Evolutionary conservation across 257 asterid species (phyloP).

Genomic region (Anisodus tanguticus): DNA sequence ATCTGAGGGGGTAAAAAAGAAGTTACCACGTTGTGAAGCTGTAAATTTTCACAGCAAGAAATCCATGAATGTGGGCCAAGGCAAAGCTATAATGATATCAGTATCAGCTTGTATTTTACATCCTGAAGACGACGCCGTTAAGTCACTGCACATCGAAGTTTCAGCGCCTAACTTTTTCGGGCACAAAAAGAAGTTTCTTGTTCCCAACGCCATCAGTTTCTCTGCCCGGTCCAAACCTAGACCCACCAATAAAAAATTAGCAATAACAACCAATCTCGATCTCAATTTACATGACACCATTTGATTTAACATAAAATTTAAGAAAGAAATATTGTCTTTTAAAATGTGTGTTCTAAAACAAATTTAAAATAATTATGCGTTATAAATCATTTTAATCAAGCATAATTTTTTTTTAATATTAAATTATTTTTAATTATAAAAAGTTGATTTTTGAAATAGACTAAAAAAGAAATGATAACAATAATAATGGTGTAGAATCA

Average conservation of each 20-base stretch:
- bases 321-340: too few relatives aligned
- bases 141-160: constrained; percentile 27
- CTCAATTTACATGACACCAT: too few relatives aligned
- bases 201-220: constrained; percentile 65
- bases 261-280: too few relatives aligned
- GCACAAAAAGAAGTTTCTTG: constrained; percentile 81
- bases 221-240: constrained; percentile 71
- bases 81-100: constrained; percentile 35
- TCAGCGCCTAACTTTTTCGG: constrained; percentile 37
- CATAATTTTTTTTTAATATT: too few relatives aligned
- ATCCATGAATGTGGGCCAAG: constrained; percentile 70
- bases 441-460: too few relatives aligned
- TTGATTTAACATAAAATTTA: too few relatives aligned
- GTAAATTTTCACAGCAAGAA: constrained; percentile 49
- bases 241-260: neutral
- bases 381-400: too few relatives aligned
- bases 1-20: neutral
- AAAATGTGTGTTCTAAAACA: too few relatives aligned
- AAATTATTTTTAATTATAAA: too few relatives aligned
- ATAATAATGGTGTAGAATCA: neutral
- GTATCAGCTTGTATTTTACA: constrained; percentile 66
- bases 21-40: neutral
- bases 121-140: constrained; percentile 32
- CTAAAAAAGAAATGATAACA: neutral
- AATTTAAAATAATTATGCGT: too few relatives aligned